Percentiles rank a stretch among this genome's conserved stretches.
These are phyloP conservation scores for Phalaenopsis equestris DNA, from an alignment of 106 monocot genomes.

Conservation along the genomic window DNA sequence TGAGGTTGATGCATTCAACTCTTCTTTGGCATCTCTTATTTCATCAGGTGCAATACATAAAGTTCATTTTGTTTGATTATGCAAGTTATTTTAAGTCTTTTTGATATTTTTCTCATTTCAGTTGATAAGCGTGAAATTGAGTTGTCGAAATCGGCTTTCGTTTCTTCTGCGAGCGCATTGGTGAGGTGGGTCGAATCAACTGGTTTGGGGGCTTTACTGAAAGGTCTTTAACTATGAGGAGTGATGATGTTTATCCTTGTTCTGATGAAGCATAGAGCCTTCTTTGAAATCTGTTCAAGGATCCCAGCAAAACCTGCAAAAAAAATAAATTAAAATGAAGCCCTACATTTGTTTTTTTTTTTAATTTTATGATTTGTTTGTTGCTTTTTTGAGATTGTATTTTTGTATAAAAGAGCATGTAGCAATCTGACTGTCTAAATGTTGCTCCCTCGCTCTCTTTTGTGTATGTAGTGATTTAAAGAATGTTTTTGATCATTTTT, in stretches of 20 bases:
- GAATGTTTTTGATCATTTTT: too few species aligned
- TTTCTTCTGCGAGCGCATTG: conserved; percentile 69
- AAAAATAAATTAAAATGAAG: neutral
- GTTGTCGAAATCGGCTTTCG: conserved; percentile 70
- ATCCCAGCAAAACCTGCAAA: neutral
- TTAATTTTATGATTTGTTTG: too few species aligned
- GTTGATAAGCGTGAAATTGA: conserved; percentile 63
- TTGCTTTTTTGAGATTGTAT: too few species aligned
- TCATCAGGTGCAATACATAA: conserved; percentile 48
- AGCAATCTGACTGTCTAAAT: too few species aligned
- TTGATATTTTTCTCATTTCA: conserved; percentile 23
- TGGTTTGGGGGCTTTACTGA: conserved; percentile 60
- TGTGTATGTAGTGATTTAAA: too few species aligned
- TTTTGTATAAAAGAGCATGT: too few species aligned
- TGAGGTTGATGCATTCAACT: conserved; percentile 66
- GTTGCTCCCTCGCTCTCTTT: too few species aligned
- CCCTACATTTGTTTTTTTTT: too few species aligned
- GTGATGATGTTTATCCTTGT: neutral
- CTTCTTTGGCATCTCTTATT: conserved; percentile 74
- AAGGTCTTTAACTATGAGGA: conserved; percentile 41
- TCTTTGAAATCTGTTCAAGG: neutral
- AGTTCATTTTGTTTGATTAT: neutral
- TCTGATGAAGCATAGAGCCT: neutral
- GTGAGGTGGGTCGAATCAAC: conserved; percentile 69
- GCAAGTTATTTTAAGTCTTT: too few species aligned